Evolutionary conservation across 2,329 filamentous ascomycete species (phyloP), one percentile per base, ranked within the genome.

Genomic region (Dactylellina sp.): DNA sequence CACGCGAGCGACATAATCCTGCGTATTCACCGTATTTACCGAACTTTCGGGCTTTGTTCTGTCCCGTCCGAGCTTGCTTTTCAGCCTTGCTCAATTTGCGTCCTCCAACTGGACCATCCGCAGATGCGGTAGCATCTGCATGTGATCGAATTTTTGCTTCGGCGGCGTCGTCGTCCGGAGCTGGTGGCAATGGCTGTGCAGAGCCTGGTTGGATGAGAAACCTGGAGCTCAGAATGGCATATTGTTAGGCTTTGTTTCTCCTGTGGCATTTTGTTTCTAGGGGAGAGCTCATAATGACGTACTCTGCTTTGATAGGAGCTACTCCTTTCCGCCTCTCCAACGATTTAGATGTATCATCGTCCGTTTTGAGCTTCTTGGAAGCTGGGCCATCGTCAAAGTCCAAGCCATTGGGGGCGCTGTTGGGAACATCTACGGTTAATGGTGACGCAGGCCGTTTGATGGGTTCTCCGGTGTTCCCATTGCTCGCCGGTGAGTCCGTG

Each of bases 41-140:
- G 68, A 79, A 79, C 25, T 76, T 76, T 35, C 78, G 63, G 14
- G 75, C 75, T 50, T 78, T 79, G 39, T 79, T 79, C 71, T 79
- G 78, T 22, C 78, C 78, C 12, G 76, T 62, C 22, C 60, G 71
- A 61, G 61, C 68, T 56, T 61, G 71, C 53, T 42, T 76, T 68
- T 50, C 68, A 49, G 57, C 62, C 50, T 76, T 75, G 18, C 57
- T 62, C 39, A 70, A 59, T 35, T 70, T 68, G 16, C 64, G 70
- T 28, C 70, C 68, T 9, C 55, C 42, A 55, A 47, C 61, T 24
- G 53, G 61, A 32, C 70, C 60, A n/a, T 64, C 59, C 32, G 60
- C 52, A 16, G 32, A 63, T 63, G 6, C 63, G 40, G 35, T 49
- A 32, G n/a, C n/a, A n/a, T n/a, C n/a, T n/a, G 50, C 56, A 16